Evolutionary conservation across 306 rosid genomes (phyloP), one percentile per base, ranked within the genome.

Genomic region (Vigna mungo): DNA sequence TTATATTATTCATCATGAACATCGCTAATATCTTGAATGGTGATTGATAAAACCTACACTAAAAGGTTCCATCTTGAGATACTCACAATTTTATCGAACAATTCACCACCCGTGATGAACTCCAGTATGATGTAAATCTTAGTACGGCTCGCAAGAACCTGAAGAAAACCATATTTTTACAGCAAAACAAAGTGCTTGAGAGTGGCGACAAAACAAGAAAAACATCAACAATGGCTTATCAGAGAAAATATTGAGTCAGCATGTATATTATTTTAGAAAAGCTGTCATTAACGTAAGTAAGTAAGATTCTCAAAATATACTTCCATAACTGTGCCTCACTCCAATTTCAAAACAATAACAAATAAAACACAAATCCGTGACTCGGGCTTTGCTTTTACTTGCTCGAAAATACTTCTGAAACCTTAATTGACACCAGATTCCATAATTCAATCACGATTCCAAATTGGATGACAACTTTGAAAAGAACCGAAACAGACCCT

Each of bases 91-190:
- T 91, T 89, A 84, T 93, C 98, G 74, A 93, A 93, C 75, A 93
- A 85, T 91, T 93, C 98, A 70, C 98, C 98, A 30, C 98, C 98
- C n/a, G 97, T 93, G 66, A 93, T 88, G 89, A 79, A 93, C 90
- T 93, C 98, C 88, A 91, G 68, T 80, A 93, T 91, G 71, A 91
- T 91, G 80, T 91, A 93, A 71, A 93, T 93, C 90, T 91, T 91
- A 34, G 98, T 91, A 37, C 95, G 93, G 82, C 90, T 93, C 0
- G 98, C 98, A 7, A 93, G 79, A 85, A 93, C 97, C 98, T 93
- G 82, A 44, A 78, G 63, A 82, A 80, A 55, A 82, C 12, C 84
- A 74, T 32, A 62, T 56, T 44, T 41, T 39, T 58, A 30, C 72
- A 80, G 53, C 52, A 82, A 62, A 69, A 65, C 20, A 36, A 39